Percentiles rank a stretch among this genome's conserved stretches.
These are phyloP conservation scores for Fusarium tricinctum DNA, from an alignment of 2,329 filamentous ascomycete species.

Conservation along the genomic window DNA sequence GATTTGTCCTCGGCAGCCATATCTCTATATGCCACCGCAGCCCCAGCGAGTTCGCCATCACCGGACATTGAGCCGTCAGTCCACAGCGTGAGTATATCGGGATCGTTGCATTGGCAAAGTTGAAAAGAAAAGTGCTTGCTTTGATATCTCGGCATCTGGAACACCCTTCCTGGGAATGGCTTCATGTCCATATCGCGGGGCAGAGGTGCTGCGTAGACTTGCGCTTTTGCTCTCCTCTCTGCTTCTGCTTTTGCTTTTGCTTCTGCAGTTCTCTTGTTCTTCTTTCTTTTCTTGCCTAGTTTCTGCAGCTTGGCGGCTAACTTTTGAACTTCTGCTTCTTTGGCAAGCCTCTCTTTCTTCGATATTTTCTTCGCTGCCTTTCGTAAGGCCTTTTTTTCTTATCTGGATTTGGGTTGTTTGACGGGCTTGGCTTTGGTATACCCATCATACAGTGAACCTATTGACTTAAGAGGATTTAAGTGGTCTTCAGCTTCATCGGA, in stretches of 20 bases:
- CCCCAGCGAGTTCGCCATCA: constrained; percentile 1
- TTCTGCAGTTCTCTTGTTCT: no score
- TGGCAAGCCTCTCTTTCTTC: not conserved
- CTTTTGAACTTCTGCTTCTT: not conserved
- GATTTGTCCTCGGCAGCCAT: not conserved
- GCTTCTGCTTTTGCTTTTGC: no score
- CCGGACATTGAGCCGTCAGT: not conserved
- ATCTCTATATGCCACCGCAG: constrained; percentile 7
- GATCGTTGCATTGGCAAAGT: not conserved
- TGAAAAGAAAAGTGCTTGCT: not conserved
- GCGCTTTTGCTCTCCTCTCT: not conserved
- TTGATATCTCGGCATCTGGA: not conserved
- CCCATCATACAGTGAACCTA: not conserved
- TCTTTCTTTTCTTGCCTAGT: not conserved
- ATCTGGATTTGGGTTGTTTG: not conserved
- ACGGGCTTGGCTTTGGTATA: not conserved
- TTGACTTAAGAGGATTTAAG: not conserved
- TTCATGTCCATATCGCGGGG: not conserved
- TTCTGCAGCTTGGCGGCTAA: not conserved
- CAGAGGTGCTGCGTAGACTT: not conserved
- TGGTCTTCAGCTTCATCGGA: not conserved
- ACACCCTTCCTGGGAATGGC: constrained; percentile 1
- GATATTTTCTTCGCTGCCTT: not conserved
- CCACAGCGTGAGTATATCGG: constrained; percentile 1
- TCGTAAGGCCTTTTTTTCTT: not conserved